Conservation (phyloP, 1,284 basidiomycete species). For the Rhodotorula sp. region DNA sequence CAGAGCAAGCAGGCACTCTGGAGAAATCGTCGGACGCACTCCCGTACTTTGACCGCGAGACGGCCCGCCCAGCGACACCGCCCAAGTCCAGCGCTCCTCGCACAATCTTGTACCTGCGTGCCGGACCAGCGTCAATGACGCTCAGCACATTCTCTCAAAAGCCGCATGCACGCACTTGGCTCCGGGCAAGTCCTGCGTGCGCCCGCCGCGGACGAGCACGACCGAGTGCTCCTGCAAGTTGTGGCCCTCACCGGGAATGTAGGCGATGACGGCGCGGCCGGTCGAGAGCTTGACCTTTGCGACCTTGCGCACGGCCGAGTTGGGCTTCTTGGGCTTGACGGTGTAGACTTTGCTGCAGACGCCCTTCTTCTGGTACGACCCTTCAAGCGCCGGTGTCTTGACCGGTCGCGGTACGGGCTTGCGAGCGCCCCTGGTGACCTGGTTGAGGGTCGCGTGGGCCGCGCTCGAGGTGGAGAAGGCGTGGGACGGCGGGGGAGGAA, state of each 20-base stretch:
- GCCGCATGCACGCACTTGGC: constrained; percentile 67
- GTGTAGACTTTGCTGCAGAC: constrained; percentile 82
- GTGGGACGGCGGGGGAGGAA: background rate
- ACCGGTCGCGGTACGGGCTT: constrained; percentile 60
- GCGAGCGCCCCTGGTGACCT: constrained; percentile 50
- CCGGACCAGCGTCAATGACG: background rate
- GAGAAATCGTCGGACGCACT: constrained; percentile 59
- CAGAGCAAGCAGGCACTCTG: background rate
- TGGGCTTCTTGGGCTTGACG: constrained; percentile 94
- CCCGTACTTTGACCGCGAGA: constrained; percentile 88
- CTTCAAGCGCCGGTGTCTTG: constrained; percentile 69
- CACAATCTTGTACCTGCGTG: constrained; percentile 86
- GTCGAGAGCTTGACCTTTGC: constrained; percentile 89
- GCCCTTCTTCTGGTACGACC: constrained; percentile 81
- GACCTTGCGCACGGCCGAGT: constrained; percentile 97
- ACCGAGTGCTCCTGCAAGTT: constrained; percentile 95
- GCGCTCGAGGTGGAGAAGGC: constrained; percentile 39
- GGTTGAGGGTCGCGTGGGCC: constrained; percentile 42
- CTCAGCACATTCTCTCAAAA: background rate
- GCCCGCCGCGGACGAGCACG: constrained; percentile 87
- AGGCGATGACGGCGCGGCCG: constrained; percentile 86
- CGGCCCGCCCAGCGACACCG: constrained; percentile 81
- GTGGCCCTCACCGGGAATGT: constrained; percentile 96
- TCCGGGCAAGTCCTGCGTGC: constrained; percentile 96
- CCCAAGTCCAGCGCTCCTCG: constrained; percentile 90